Evolutionary conservation across 179 eudicot genomes (phyloP).

Genomic region (Beta lomatogona): DNA sequence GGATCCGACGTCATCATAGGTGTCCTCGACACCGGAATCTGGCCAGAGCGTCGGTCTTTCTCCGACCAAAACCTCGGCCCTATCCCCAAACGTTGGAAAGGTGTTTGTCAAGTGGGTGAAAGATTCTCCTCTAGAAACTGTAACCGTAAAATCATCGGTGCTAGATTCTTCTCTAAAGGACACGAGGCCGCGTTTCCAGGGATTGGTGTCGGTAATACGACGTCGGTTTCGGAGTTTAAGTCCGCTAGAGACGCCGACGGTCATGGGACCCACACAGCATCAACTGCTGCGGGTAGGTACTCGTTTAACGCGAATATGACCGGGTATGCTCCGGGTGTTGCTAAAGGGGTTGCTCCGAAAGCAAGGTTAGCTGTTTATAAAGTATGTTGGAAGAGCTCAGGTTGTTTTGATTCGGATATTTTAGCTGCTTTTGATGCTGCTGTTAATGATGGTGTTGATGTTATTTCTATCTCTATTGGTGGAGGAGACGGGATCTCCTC

Average conservation of each 20-base stretch:
- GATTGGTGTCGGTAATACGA: conserved; percentile 40
- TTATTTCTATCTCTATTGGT: conserved; percentile 86
- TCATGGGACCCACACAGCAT: conserved; percentile 96
- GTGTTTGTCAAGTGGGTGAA: conserved; percentile 62
- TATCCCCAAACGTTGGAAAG: conserved; percentile 74
- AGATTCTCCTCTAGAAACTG: conserved; percentile 48
- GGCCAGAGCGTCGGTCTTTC: conserved; percentile 87
- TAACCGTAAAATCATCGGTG: conserved; percentile 77
- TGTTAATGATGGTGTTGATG: conserved; percentile 83
- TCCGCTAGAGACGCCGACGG: conserved; percentile 95
- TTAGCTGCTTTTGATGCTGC: conserved; percentile 90
- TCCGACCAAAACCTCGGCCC: conserved; percentile 85
- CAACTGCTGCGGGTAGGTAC: conserved; percentile 90
- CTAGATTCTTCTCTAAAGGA: conserved; percentile 74
- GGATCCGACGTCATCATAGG: conserved; percentile 90
- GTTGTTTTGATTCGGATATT: conserved; percentile 93
- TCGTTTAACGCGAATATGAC: conserved; percentile 69
- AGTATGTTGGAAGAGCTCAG: conserved; percentile 87
- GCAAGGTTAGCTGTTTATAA: conserved; percentile 83
- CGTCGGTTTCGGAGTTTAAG: conserved; percentile 49
- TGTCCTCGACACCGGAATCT: conserved; percentile 80
- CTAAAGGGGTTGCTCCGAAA: conserved; percentile 96
- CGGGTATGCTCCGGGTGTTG: conserved; percentile 86
- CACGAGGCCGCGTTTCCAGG: conserved; percentile 66
- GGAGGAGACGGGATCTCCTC: conserved; percentile 94